phyloP scores from a whole-genome alignment of 2,329 filamentous ascomycete genomes.

The Chaetomiaceae sp. region DNA sequence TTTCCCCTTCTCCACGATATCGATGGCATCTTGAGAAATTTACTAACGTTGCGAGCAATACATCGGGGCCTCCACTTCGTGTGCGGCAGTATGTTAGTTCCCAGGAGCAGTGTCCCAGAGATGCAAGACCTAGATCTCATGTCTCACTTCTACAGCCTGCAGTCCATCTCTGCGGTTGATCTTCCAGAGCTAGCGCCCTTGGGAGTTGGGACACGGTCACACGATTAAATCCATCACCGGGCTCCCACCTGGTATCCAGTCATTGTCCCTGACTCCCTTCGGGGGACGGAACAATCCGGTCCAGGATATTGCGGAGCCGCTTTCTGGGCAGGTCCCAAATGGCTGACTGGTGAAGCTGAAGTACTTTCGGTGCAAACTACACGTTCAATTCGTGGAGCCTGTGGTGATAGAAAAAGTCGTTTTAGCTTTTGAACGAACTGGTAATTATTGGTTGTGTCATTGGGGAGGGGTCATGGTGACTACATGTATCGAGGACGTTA shows the following conservation, averaged over 20 bases:
- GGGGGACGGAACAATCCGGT: background rate
- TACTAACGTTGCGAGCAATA: background rate
- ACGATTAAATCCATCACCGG: background rate
- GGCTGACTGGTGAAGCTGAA: background rate
- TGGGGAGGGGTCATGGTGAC: no score
- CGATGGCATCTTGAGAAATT: no score
- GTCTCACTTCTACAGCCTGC: background rate
- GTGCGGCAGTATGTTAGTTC: background rate
- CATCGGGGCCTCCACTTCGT: background rate
- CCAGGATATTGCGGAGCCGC: background rate
- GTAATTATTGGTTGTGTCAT: background rate
- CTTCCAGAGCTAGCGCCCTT: background rate
- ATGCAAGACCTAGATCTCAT: background rate
- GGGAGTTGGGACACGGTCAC: no score
- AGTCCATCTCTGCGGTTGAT: background rate
- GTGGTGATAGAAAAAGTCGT: background rate
- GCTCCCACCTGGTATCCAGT: background rate
- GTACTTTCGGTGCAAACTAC: background rate
- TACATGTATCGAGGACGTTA: no score
- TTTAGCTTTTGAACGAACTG: background rate
- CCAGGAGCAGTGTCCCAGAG: background rate
- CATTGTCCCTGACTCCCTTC: background rate
- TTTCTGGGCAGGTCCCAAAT: background rate
- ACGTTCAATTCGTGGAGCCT: background rate
- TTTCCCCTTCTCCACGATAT: no score